A percentile compares a stretch with the other conserved stretches of the same genome.
Evolutionary conservation across 2,329 filamentous ascomycete species (phyloP).

Genomic region (Aspergillus intermedius): DNA sequence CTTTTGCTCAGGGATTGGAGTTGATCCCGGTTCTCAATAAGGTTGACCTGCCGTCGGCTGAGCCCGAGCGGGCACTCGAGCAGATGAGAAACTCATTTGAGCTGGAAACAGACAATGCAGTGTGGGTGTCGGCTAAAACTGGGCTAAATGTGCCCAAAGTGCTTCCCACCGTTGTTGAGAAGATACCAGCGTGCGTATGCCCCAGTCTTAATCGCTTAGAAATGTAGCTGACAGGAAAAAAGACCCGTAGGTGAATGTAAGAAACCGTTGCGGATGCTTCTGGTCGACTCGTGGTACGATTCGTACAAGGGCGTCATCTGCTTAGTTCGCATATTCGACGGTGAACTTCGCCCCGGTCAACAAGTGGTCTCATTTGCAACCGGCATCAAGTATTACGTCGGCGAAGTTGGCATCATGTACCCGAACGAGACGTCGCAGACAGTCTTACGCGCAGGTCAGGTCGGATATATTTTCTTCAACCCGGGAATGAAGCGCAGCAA

Average conservation of each 20-base stretch:
- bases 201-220: not conserved
- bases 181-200: constrained; percentile 60
- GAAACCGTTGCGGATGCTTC: constrained; percentile 71
- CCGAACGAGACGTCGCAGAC: constrained; percentile 77
- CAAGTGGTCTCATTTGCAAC: constrained; percentile 84
- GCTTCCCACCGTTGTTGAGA: constrained; percentile 76
- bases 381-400: constrained; percentile 81
- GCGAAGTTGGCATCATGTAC: constrained; percentile 95
- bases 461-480: constrained; percentile 96
- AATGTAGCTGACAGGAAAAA: constrained; percentile 13
- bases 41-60: constrained; percentile 84
- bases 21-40: constrained; percentile 95
- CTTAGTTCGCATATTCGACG: constrained; percentile 86
- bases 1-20: constrained; percentile 81
- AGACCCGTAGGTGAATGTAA: constrained; percentile 64
- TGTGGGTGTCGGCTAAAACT: constrained; percentile 87
- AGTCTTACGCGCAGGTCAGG: constrained; percentile 78
- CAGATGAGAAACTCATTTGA: constrained; percentile 87
- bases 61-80: constrained; percentile 74
- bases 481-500: constrained; percentile 96
- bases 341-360: constrained; percentile 73
- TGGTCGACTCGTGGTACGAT: constrained; percentile 98
- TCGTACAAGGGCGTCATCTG: constrained; percentile 91
- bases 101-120: constrained; percentile 66
- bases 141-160: constrained; percentile 80